Percentiles rank a stretch among this genome's conserved stretches.
Evolutionary conservation across 352 stramenopile species (phyloP).

Genomic region (Globisporangium mamillatum): DNA sequence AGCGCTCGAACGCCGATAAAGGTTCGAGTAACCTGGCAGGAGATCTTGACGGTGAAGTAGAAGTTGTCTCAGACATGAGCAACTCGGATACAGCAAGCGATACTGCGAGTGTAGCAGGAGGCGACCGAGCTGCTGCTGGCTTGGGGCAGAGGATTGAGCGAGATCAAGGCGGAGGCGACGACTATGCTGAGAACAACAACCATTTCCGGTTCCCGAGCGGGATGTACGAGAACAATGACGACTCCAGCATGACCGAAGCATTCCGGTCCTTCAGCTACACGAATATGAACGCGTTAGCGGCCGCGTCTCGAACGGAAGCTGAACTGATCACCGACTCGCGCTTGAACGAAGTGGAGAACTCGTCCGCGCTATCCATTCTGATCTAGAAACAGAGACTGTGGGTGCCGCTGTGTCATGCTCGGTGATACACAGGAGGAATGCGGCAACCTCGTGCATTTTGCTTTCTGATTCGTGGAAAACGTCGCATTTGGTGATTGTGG

Average conservation of each 20-base stretch:
- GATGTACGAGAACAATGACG: constrained; percentile 52
- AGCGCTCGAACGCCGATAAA: constrained; percentile 9
- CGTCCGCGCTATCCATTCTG: constrained; percentile 55
- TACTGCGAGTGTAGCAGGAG: constrained; percentile 6
- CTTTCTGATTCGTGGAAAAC: neutral
- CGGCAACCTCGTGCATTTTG: neutral
- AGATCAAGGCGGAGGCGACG: constrained; percentile 5
- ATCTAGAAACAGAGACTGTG: constrained; percentile 35
- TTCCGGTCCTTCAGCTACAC: constrained; percentile 85
- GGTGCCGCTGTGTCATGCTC: neutral
- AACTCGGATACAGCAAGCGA: constrained; percentile 18
- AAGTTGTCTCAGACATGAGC: neutral
- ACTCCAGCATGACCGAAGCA: constrained; percentile 40
- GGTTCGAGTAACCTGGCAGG: neutral
- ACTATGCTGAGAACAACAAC: constrained; percentile 29
- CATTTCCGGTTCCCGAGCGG: constrained; percentile 58
- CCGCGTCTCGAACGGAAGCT: constrained; percentile 71
- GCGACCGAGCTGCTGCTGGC: neutral
- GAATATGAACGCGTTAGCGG: constrained; percentile 83
- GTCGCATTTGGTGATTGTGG: neutral
- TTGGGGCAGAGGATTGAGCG: constrained; percentile 13
- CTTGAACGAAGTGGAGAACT: constrained; percentile 40
- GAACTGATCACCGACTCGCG: constrained; percentile 50
- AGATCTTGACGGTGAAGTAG: neutral
- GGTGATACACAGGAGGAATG: neutral